Conservation (phyloP, 169 alveolate genomes). For the Plasmodium gallinaceum region DNA sequence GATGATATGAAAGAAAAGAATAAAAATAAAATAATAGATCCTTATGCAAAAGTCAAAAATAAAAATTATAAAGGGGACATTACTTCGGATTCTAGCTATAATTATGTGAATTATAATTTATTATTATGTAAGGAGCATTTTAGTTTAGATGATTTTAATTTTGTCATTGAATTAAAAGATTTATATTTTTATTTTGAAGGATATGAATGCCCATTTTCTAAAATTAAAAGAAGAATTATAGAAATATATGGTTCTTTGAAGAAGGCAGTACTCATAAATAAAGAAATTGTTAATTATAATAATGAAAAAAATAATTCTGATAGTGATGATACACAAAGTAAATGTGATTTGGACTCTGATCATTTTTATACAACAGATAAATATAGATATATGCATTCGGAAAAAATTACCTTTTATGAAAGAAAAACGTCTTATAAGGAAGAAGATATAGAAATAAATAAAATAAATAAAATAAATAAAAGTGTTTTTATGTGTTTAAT, state of each 20-base stretch:
- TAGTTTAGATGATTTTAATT: slow-evolving; percentile 61
- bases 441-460: neutral
- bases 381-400: slow-evolving; percentile 37
- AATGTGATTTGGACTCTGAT: slow-evolving; percentile 11
- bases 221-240: slow-evolving; percentile 75
- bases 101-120: slow-evolving; percentile 28
- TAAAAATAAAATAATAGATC: neutral
- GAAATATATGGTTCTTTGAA: slow-evolving; percentile 74
- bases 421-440: neutral
- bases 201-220: slow-evolving; percentile 55
- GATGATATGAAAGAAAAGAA: neutral
- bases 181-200: slow-evolving; percentile 75
- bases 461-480: slow-evolving; percentile 29
- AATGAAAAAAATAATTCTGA: slow-evolving; percentile 9
- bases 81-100: slow-evolving; percentile 3
- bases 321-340: neutral
- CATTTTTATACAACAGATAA: slow-evolving; percentile 3
- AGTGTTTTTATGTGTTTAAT: slow-evolving; percentile 61
- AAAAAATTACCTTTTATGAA: slow-evolving; percentile 21
- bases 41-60: neutral
- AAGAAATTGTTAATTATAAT: slow-evolving; percentile 31
- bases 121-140: slow-evolving; percentile 45
- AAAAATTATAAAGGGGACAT: neutral
- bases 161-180: slow-evolving; percentile 65
- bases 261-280: slow-evolving; percentile 27